A percentile compares a stretch with the other conserved stretches of the same genome.
Evolutionary conservation across 1,139 yeast species (phyloP).

Genomic region (Hanseniaspora gamundiae): DNA sequence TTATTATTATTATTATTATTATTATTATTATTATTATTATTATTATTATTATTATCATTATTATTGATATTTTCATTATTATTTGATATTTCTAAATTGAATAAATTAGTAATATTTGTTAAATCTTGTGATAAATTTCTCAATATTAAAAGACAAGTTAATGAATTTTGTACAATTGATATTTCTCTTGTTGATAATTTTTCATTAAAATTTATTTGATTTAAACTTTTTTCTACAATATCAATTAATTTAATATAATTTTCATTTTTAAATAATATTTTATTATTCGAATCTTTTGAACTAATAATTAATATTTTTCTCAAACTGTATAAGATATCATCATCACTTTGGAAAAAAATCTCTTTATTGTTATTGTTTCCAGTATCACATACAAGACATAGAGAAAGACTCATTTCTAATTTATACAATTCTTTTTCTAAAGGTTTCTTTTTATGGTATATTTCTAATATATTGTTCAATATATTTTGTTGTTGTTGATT

Average conservation of each 20-base stretch:
- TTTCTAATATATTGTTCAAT: conserved; percentile 4
- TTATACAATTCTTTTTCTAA: conserved; percentile 36
- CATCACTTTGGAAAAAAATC: conserved; percentile 2
- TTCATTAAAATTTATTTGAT: neutral
- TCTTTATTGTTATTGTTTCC: conserved; percentile 4
- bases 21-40: no score
- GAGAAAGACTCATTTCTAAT: conserved; percentile 43
- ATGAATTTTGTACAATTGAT: conserved; percentile 17
- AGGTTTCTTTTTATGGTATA: conserved; percentile 2
- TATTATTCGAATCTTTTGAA: conserved; percentile 2
- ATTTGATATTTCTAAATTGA: conserved; percentile 21
- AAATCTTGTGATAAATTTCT: conserved; percentile 78
- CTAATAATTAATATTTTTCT: conserved; percentile 21
- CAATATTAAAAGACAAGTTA: conserved; percentile 36
- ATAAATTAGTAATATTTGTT: conserved; percentile 49
- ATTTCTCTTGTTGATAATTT: neutral
- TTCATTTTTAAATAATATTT: conserved; percentile 3
- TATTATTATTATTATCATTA: no score
- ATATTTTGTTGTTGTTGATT: conserved; percentile 6
- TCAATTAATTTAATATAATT: conserved; percentile 2
- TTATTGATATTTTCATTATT: no score
- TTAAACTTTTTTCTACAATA: neutral
- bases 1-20: no score
- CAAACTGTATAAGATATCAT: conserved; percentile 49
- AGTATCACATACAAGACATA: conserved; percentile 14